A percentile compares a stretch with the other conserved stretches of the same genome.
These are phyloP conservation scores for Zelopaecilomyces penicillatus DNA, from an alignment of 2,329 filamentous ascomycete species.

Conservation along the genomic window DNA sequence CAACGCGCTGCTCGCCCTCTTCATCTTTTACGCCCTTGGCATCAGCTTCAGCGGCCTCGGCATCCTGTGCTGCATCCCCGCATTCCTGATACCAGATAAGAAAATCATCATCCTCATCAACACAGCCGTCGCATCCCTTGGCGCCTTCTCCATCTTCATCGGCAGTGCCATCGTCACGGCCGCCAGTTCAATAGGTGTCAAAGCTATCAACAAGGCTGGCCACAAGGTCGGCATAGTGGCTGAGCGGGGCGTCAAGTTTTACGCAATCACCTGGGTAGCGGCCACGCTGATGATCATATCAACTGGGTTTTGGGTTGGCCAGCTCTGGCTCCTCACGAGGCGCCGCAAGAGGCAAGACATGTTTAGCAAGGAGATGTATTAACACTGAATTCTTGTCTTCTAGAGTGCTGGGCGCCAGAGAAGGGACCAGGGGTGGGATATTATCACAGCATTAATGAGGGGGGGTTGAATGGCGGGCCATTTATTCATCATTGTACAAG, in stretches of 20 bases:
- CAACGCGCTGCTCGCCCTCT: constrained; percentile 36
- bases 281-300: constrained; percentile 35
- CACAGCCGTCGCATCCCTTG: constrained; percentile 27
- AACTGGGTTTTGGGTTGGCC: constrained; percentile 32
- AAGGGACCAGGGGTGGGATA: too few species aligned
- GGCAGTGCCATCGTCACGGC: constrained; percentile 36
- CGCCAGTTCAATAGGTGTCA: constrained; percentile 30
- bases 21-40: constrained; percentile 40
- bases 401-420: too few species aligned
- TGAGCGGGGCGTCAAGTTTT: constrained; percentile 34
- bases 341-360: constrained; percentile 16
- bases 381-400: not conserved
- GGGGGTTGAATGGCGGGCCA: too few species aligned
- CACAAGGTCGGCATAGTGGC: constrained; percentile 37
- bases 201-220: constrained; percentile 34
- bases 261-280: constrained; percentile 38
- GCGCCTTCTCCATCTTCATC: constrained; percentile 28
- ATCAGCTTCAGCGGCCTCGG: constrained; percentile 33
- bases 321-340: constrained; percentile 19
- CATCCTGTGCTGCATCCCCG: constrained; percentile 30
- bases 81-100: constrained; percentile 24
- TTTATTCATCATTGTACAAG: too few species aligned
- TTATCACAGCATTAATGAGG: too few species aligned
- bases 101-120: constrained; percentile 26
- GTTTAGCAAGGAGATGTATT: constrained; percentile 22